Base-by-base conservation (phyloP, 148 eudicot species). In the Salicornia ramosissima region DNA sequence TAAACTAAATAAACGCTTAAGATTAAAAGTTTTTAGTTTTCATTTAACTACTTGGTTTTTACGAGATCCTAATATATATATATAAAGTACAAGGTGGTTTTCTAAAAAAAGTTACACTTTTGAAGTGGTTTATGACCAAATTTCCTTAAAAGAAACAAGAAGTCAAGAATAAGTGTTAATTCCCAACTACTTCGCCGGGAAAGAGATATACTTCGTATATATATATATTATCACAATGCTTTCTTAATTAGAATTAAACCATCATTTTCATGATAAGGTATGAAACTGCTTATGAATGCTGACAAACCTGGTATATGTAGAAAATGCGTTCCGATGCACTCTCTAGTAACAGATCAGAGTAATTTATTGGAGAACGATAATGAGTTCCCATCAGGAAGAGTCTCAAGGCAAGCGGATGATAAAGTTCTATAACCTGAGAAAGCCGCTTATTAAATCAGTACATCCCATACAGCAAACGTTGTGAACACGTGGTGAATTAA, bases 391-490 rank as follows among this genome's bases (percentile, higher is more conserved):
- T 75, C 70, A 94, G 74, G 77, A 94, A 94, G 77, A 84, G 86
- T 65, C 99, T 88, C 81, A 94, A 79, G 59, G 99, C 97, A 78
- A 94, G 83, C 24, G 99, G 96, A 76, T 94, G 97, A 76, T 88
- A 94, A 1, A 90, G 77, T 40, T 94, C 88, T 65, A 90, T 68
- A 70, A 94, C 98, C 98, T 94, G 81, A 67, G 12, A 69, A 75
- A 62, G 61, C 64, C 64, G 46, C 46, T 50, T 42, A n/a, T 16
- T 21, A 55, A 8, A 56, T 49, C 25, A 72, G 26, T 12, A 21
- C 34, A 65, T 57, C 24, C 65, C 43, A 30, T 12, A 34, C 25
- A 76, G 49, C 26, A 46, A 31, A 33, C 4, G 45, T 14, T 51
- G 18, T 49, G 70, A 54, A 39, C 15, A 71, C 11, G 40, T 56